Base-by-base conservation (phyloP, 768 basidiomycete genomes). In the Thelephora ganbajun region DNA sequence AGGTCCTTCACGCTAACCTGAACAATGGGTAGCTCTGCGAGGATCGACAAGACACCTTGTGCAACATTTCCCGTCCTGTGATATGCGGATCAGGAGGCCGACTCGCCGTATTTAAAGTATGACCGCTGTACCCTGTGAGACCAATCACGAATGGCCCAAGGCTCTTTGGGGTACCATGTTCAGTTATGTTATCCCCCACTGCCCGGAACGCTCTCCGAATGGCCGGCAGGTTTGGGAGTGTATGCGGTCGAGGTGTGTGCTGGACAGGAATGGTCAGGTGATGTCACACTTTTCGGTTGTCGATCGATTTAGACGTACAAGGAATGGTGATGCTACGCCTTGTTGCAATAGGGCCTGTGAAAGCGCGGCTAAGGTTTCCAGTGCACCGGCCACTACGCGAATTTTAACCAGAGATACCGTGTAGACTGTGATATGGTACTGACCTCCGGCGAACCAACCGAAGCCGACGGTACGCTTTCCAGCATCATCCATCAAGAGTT, bases 391-490 rank as follows among this genome's bases (percentile, higher is more conserved):
- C 49, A 87, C 88, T 90, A 60, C 49, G 23, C 26, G 26, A 35
- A 16, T 9, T 16, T 20, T 33, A 42, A 46, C 50, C 30, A 47
- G n/a, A 46, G 7, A 35, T 20, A 43, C 11, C 18, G 11, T 16
- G 13, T 43, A 18, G 35, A 13, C 20, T 9, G 14, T 33, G 30
- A 33, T 19, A 22, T n/a, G 11, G 34, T 7, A 43, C 76, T 45
- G 50, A 88, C 87, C 83, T 62, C 92, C 92, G 0, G 92, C 92
- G 55, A 83, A 89, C 80, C 81, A 91, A 1, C 91, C 92, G 65
- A 96, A 94, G 0, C 82, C 90, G 14, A 92, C 87, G 0, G 83
- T 84, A 18, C 92, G 69, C 60, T 83, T 83, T 3, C 81, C 84
- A 20, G 67, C 65, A 4, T 59, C 51, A 19, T 65, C 73, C 2